A percentile compares a stretch with the other conserved stretches of the same genome.
These are phyloP conservation scores for Mycena vitilis DNA, from an alignment of 768 basidiomycete species.

Conservation along the genomic window DNA sequence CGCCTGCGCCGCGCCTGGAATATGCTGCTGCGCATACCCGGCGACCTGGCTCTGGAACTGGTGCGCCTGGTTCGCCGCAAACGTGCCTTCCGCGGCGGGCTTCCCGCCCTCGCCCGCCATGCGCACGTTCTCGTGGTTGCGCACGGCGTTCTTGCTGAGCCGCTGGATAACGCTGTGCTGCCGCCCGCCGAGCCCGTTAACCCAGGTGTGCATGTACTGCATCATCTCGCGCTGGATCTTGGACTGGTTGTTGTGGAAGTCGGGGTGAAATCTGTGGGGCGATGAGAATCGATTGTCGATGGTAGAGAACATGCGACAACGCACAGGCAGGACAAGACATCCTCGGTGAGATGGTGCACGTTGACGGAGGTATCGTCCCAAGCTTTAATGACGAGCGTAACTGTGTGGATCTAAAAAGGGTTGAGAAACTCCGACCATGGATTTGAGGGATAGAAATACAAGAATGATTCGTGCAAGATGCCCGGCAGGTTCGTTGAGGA, in stretches of 20 bases:
- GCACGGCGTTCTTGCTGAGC: constrained; percentile 73
- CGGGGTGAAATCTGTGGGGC: constrained; percentile 78
- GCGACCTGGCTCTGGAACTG: constrained; percentile 60
- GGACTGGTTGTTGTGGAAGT: constrained; percentile 75
- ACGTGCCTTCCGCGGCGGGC: constrained; percentile 58
- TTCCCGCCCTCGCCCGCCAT: constrained; percentile 63
- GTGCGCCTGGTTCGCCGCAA: constrained; percentile 59
- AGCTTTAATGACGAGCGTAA: constrained; percentile 76
- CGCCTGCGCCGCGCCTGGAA: constrained; percentile 62
- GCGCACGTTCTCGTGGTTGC: constrained; percentile 79
- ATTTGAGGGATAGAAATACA: constrained; percentile 45
- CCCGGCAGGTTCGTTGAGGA: constrained; percentile 87
- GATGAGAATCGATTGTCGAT: not conserved
- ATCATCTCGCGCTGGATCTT: constrained; percentile 83
- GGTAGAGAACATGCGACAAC: constrained; percentile 38
- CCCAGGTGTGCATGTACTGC: constrained; percentile 73
- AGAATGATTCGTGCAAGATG: constrained; percentile 77
- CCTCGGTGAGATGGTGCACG: constrained; percentile 66
- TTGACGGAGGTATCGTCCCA: constrained; percentile 82
- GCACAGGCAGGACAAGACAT: constrained; percentile 75
- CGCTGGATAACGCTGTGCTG: constrained; percentile 64
- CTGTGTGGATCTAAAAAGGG: constrained; percentile 64
- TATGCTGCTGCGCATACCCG: constrained; percentile 53
- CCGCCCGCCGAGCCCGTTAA: constrained; percentile 59
- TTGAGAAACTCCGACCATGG: not conserved